phyloP scores from a whole-genome alignment of 2,329 filamentous ascomycete genomes.

The Calycina herbarum region DNA sequence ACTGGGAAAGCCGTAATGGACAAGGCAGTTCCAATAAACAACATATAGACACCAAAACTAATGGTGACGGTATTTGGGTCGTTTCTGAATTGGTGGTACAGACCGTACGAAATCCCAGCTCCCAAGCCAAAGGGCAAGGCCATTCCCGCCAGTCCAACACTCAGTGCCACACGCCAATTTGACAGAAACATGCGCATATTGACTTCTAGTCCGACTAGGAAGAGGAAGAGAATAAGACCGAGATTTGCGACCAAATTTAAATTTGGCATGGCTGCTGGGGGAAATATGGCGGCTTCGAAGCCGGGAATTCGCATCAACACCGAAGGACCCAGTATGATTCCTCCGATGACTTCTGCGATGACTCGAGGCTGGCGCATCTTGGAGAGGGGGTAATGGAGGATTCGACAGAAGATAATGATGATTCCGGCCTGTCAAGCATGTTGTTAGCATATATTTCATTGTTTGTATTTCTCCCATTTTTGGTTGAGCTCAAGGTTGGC shows the following conservation, averaged over 20 bases:
- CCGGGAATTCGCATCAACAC: conserved; percentile 84
- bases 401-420: conserved; percentile 72
- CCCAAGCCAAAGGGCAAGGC: conserved; percentile 79
- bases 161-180: conserved; percentile 79
- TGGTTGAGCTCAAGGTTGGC: neutral
- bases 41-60: conserved; percentile 60
- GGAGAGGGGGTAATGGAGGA: conserved; percentile 75
- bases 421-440: conserved; percentile 56
- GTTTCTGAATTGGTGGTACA: conserved; percentile 69
- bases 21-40: conserved; percentile 91
- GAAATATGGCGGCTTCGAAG: conserved; percentile 77
- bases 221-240: conserved; percentile 81
- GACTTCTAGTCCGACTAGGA: conserved; percentile 84
- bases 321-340: conserved; percentile 81
- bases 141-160: conserved; percentile 79
- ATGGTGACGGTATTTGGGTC: conserved; percentile 54
- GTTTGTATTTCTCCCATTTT: too few species aligned
- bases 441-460: conserved; percentile 18
- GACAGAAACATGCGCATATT: conserved; percentile 74
- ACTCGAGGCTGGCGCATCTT: conserved; percentile 78
- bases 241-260: conserved; percentile 79
- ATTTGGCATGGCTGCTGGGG: conserved; percentile 69
- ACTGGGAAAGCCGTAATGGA: conserved; percentile 92
- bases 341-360: conserved; percentile 83
- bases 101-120: conserved; percentile 74